Evolutionary conservation across 139 green algal species (phyloP), one percentile per base, ranked within the genome.

Genomic region (Picochlorum sp.): DNA sequence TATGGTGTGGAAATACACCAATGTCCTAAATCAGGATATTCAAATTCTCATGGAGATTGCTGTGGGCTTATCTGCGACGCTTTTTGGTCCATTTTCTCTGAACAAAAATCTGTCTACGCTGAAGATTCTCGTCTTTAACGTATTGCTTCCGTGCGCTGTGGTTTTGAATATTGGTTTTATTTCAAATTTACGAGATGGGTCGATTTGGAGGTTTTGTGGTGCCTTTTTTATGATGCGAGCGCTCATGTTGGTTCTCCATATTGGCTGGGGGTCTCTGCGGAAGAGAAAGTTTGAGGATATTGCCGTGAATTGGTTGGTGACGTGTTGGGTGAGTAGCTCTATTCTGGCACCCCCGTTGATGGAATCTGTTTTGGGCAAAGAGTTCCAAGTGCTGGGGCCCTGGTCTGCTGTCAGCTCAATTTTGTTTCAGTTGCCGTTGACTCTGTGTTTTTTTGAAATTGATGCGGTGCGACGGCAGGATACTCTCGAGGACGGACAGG

Each of bases 1-100:
- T 58, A 26, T 58, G 50, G 50, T 54, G 11, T 62, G 56, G 56
- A n/a, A 20, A 46, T 62, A 44, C n/a, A 62, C 56, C n/a, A 28
- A 62, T 62, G 16, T 46, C 16, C 18, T 62, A 62, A 62, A 44
- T 54, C 56, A 62, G n/a, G 30, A 54, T 56, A 54, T 62, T 52
- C 56, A 62, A 51, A 44, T 62, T 62, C 18, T 46, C 54, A 34
- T 62, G 30, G 30, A 62, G 18, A 54, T 44, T 28, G 30, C 18
- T 45, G 8, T 62, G n/a, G 56, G 32, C 30, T 10, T 54, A 20
- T 20, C n/a, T 20, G n/a, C 47, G n/a, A 26, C 47, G 11, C 47
- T 54, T 9, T 54, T 26, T 54, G 47, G 47, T 54, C 47, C 47
- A 54, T 54, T 54, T 54, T 54, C 47, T 26, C 18, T 21, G 18